Base-by-base conservation (phyloP, 306 rosid genomes). In the Purshia tridentata region DNA sequence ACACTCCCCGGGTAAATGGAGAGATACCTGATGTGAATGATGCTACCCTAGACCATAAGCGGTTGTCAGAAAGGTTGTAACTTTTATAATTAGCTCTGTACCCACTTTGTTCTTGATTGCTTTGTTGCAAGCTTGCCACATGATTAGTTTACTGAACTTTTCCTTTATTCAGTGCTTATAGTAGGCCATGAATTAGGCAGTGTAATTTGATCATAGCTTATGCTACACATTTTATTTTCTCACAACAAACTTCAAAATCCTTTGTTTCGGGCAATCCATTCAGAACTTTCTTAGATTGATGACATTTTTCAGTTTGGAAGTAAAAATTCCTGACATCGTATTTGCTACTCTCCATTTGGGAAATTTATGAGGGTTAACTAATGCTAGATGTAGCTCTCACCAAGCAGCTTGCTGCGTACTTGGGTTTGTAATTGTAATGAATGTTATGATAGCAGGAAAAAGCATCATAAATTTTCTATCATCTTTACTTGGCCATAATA, bases 11-110 rank as follows among this genome's bases (percentile, higher is more conserved):
- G 50, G 53, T 95, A 75, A 95, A 91, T 80, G 98, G 99, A 72
- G 95, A 95, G 80, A 90, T 95, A 84, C 99, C 99, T 67, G 92
- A 95, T 53, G 89, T 90, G 71, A 95, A 86, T 79, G 93, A 95
- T 29, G 99, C 99, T 35, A 89, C 96, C 83, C 82, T 81, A 73
- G 98, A 95, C 82, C 99, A 95, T 16, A 88, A 65, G 78, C 91
- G 92, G 72, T 89, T 91, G 20, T 90, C 83, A 14, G 93, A 78
- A 83, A 95, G 99, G 99, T 94, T 76, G 76, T 82, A 16, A 48
- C 63, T 78, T 68, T 75, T 39, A 45, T 65, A 9, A 68, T 63
- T 6, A 54, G 59, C 15, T 61, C 23, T 39, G 22, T 1, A 39
- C 48, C 39, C 12, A 9, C 44, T 23, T 47, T 67, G 29, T 71